Evolutionary conservation across 2,329 filamentous ascomycete species (phyloP).

Genomic region (Blastomyces gilchristii): DNA sequence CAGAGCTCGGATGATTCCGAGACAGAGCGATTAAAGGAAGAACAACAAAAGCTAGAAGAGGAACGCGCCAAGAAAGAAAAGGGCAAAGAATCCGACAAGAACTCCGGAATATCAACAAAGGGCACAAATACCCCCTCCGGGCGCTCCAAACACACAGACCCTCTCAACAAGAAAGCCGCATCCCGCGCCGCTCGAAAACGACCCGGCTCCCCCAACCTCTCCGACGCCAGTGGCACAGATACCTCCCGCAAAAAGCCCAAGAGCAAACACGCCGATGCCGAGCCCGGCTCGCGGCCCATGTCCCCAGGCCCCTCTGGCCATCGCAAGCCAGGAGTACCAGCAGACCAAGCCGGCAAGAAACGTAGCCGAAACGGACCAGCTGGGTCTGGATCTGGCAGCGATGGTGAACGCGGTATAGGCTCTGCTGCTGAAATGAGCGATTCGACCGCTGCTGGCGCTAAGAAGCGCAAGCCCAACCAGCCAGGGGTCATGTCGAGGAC

Average conservation of each 20-base stretch:
- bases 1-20: constrained; percentile 55
- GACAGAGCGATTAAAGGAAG: constrained; percentile 50
- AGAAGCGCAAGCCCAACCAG: constrained; percentile 41
- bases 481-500: constrained; percentile 28
- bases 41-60: constrained; percentile 49
- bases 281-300: constrained; percentile 47
- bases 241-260: constrained; percentile 70
- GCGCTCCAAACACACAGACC: constrained; percentile 44
- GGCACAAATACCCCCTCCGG: constrained; percentile 59
- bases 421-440: constrained; percentile 39
- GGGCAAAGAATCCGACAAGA: constrained; percentile 38
- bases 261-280: constrained; percentile 48
- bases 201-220: constrained; percentile 73
- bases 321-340: constrained; percentile 4
- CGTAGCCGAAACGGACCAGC: constrained; percentile 28
- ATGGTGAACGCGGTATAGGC: constrained; percentile 45
- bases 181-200: constrained; percentile 57
- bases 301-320: constrained; percentile 43
- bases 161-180: constrained; percentile 40
- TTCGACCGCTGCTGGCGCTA: constrained; percentile 34
- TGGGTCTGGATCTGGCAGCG: constrained; percentile 43
- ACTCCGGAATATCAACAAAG: constrained; percentile 51
- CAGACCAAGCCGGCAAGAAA: constrained; percentile 41
- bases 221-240: constrained; percentile 86
- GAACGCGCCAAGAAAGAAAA: constrained; percentile 46